These are phyloP conservation scores for Geotrichum fermentans DNA, from an alignment of 1,139 yeast species.

Conservation along the genomic window DNA sequence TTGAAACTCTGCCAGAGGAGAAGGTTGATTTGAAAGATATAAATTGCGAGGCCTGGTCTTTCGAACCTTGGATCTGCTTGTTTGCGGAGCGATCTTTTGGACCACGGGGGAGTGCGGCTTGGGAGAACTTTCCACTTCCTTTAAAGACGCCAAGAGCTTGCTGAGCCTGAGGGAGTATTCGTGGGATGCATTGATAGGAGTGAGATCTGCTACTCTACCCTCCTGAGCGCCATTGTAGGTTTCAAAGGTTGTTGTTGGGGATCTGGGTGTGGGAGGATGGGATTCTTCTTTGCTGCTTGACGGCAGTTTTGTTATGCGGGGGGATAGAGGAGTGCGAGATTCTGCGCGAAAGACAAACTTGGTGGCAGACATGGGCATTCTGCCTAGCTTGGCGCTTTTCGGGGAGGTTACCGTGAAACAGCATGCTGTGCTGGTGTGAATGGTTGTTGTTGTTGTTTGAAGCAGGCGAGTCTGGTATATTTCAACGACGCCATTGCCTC, in stretches of 20 bases:
- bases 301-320: too few relatives aligned
- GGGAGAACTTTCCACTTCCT: background rate
- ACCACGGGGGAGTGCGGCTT: background rate
- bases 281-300: too few relatives aligned
- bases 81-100: background rate
- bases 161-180: constrained; percentile 18
- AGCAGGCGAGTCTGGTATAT: constrained; percentile 9
- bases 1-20: too few relatives aligned
- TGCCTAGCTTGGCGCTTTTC: background rate
- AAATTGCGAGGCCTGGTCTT: too few relatives aligned
- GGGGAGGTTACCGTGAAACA: background rate
- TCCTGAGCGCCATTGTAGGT: background rate
- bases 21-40: too few relatives aligned
- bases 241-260: constrained; percentile 17
- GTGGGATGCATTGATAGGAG: constrained; percentile 18
- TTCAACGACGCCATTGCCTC: constrained; percentile 12
- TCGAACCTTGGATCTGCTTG: too few relatives aligned
- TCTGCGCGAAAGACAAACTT: background rate
- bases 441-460: background rate
- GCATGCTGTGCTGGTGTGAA: constrained; percentile 1
- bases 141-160: constrained; percentile 10
- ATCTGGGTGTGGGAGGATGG: background rate
- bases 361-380: constrained; percentile 5
- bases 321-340: too few relatives aligned
- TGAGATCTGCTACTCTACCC: background rate